phyloP scores from a whole-genome alignment of 352 stramenopile species.

The Pythium diclinum region DNA sequence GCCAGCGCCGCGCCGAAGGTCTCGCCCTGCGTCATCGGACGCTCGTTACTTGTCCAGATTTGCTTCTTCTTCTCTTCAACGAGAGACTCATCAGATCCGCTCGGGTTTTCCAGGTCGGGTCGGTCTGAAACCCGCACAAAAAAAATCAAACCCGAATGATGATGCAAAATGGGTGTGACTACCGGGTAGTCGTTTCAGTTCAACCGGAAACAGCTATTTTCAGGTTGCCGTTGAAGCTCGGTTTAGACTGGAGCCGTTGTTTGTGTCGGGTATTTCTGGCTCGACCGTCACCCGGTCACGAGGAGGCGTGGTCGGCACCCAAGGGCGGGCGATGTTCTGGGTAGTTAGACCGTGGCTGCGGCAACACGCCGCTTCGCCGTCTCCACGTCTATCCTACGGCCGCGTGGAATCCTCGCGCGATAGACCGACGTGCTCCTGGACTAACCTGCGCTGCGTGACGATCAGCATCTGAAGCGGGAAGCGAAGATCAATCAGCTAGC shows the following conservation, averaged over 20 bases:
- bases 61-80: constrained; percentile 15
- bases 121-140: neutral
- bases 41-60: neutral
- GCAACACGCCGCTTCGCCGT: constrained; percentile 18
- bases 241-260: neutral
- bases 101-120: neutral
- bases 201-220: neutral
- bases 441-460: neutral
- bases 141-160: neutral
- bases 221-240: neutral
- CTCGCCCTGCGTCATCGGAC: constrained; percentile 63
- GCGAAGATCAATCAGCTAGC: neutral
- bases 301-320: neutral
- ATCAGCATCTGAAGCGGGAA: neutral
- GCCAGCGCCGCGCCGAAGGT: constrained; percentile 78
- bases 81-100: neutral
- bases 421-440: neutral
- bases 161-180: neutral
- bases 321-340: neutral
- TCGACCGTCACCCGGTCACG: neutral
- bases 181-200: neutral
- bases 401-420: neutral
- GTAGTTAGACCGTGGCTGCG: constrained; percentile 18
- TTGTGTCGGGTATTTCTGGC: constrained; percentile 1
- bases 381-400: constrained; percentile 13